Evolutionary conservation across 2,329 filamentous ascomycete species (phyloP), one percentile per base, ranked within the genome.

Genomic region (Pseudogymnoascus sp.): DNA sequence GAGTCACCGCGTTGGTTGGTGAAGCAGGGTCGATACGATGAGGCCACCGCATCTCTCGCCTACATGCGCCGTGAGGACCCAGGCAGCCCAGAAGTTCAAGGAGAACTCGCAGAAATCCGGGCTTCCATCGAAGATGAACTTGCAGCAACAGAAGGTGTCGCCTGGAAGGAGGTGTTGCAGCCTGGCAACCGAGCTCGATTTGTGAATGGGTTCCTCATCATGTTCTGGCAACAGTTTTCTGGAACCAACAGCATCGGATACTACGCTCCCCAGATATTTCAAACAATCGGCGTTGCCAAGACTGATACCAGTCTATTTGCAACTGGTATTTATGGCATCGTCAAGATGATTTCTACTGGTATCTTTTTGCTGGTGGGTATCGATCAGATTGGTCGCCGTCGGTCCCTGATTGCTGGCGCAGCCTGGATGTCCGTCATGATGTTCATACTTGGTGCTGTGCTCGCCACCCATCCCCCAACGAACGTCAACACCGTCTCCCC

Each of bases 1-100:
- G 88, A 91, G 71, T 89, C 87, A 0, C 88, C 89, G 0, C 84
- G 89, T 16, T 91, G 82, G 77, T 81, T 91, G 5, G 78, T 90
- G 74, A 90, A 89, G 73, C 75, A 83, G 63, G 84, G 84, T 35
- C 80, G 83, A 25, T 72, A 81, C 6, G 85, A 88, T 63, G 70
- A 86, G 70, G 88, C 86, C 5, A 75, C 80, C 14, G 67, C 73
- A 2, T 79, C 77, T 61, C 80, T 91, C 66, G 76, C 80, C 0
- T 78, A 76, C 18, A 77, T 91, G 16, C 86, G 88, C 41, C 74
- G 84, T 25, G 81, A 89, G 28, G 70, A 84, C 81, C 87, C 61
- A 78, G 87, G 69, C 78, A 83, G 16, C 88, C 88, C 69, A 14
- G 68, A 71, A 6, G 76, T 91, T 8, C 69, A 81, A 0, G 73